Evolutionary conservation across 331 rosid genomes (phyloP).

Genomic region (Quercus phellos): DNA sequence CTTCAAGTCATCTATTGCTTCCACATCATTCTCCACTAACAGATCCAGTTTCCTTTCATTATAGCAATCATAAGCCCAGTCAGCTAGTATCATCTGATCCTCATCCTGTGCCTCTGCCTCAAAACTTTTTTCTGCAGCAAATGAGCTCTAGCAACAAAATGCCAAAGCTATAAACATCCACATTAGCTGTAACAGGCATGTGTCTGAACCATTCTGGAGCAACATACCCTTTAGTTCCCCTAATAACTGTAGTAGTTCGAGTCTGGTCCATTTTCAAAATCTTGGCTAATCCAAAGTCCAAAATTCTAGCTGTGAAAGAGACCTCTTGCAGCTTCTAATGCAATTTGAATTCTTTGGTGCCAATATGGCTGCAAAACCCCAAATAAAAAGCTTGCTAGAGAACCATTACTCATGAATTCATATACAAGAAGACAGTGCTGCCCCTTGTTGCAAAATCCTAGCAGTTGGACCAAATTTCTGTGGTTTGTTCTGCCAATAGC

Average conservation of each 20-base stretch:
- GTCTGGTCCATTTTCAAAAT: constrained; percentile 1
- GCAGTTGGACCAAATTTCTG: constrained; percentile 10
- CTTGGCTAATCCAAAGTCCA: constrained; percentile 20
- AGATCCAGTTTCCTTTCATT: neutral
- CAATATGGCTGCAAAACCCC: neutral
- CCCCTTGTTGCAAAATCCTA: constrained; percentile 11
- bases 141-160: constrained; percentile 17
- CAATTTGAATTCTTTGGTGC: neutral
- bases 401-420: constrained; percentile 11
- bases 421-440: constrained; percentile 12
- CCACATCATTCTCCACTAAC: neutral
- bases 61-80: constrained; percentile 21
- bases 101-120: neutral
- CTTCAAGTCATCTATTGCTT: neutral
- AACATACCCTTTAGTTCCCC: constrained; percentile 28
- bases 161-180: constrained; percentile 11
- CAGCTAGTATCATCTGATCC: constrained; percentile 5
- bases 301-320: constrained; percentile 6
- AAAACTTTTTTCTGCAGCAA: constrained; percentile 11
- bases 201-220: constrained; percentile 20
- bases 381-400: neutral
- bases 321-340: constrained; percentile 17
- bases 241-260: neutral
- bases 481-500: constrained; percentile 22
- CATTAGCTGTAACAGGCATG: neutral